Percentiles rank a stretch among this genome's conserved stretches.
phyloP scores from a whole-genome alignment of 345 rosid genomes.

The Barbarea vulgaris region DNA sequence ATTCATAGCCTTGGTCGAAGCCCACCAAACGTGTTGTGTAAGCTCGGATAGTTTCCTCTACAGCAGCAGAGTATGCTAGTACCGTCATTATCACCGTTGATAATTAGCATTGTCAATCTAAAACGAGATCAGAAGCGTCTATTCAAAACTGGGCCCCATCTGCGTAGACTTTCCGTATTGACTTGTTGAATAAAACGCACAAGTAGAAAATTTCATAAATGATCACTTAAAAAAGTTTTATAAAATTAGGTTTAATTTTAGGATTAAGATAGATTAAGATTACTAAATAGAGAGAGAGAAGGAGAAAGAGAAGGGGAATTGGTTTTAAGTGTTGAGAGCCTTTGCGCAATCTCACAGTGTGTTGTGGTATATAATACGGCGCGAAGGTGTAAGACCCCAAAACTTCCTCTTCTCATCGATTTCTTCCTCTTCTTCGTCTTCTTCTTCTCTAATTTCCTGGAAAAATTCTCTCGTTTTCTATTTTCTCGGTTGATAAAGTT shows the following conservation, averaged over 20 bases:
- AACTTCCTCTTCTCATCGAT: slow-evolving; percentile 26
- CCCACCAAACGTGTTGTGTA: slow-evolving; percentile 25
- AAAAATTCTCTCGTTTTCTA: slow-evolving; percentile 25
- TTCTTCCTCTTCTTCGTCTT: slow-evolving; percentile 5
- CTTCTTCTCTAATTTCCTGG: neutral
- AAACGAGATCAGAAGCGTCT: neutral
- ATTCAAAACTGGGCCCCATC: neutral
- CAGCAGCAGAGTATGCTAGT: slow-evolving; percentile 10
- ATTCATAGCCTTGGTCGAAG: neutral
- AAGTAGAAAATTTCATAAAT: slow-evolving; percentile 3
- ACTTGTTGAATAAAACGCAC: slow-evolving; percentile 28
- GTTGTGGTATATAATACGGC: slow-evolving; percentile 39
- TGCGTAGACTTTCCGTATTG: slow-evolving; percentile 25
- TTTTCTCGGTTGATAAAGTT: slow-evolving; percentile 37
- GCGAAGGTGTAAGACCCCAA: slow-evolving; percentile 27
- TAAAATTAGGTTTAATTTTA: slow-evolving; percentile 17
- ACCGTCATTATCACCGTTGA: neutral
- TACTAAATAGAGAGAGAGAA: neutral
- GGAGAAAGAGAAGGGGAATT: neutral
- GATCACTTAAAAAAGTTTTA: neutral
- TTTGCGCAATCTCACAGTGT: slow-evolving; percentile 23
- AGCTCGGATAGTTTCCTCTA: slow-evolving; percentile 18
- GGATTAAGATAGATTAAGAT: neutral
- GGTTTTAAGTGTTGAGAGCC: slow-evolving; percentile 1
- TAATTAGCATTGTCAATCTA: neutral